Evolutionary conservation across 345 rosid genomes (phyloP), one percentile per base, ranked within the genome.

Genomic region (Combretum micranthum): DNA sequence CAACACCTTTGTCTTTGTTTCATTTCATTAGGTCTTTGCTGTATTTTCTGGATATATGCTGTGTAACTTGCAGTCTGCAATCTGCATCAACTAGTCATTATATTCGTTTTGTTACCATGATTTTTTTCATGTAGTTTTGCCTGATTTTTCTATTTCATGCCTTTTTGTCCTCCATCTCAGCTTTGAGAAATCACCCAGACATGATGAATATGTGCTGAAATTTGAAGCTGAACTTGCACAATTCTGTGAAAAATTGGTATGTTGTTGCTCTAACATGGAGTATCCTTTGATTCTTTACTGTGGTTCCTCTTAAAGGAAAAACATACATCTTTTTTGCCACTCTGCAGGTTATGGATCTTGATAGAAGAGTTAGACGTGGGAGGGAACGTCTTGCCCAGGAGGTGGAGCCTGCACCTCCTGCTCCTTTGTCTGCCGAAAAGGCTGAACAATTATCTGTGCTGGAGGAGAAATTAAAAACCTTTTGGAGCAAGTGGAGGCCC

Each of bases 281-380:
- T 19, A 17, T 37, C 15, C 2, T 56, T 15, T 50, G 0, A 6
- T 56, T 13, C 0, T 7, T 6, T 9, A 12, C 20, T 32, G 19
- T 46, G 49, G 5, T 46, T 15, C 6, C 49, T 46, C 17, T 46
- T 5, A 46, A 15, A 14, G 9, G 39, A 32, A 32, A 32, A 32
- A 32, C 39, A 32, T 32, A 1, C n/a, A n/a, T 4, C 9, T 32
- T 32, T 32, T 32, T 32, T 25, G 20, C 64, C 59, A 42, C 39
- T 20, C 15, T 62, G 50, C 56, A 93, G 99, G 97, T 93, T 55
- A 85, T 78, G 81, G 97, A 93, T 68, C 81, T 93, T 64, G 99
- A 93, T 62, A 80, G 97, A 78, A 87, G 85, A 68, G 99, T 90
- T 48, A 84, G 95, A 75, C 96, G 97, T 68, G 99, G 99, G 18